Base-by-base conservation (phyloP, 805 yeast species). In the Myxozyma lipomycoides region DNA sequence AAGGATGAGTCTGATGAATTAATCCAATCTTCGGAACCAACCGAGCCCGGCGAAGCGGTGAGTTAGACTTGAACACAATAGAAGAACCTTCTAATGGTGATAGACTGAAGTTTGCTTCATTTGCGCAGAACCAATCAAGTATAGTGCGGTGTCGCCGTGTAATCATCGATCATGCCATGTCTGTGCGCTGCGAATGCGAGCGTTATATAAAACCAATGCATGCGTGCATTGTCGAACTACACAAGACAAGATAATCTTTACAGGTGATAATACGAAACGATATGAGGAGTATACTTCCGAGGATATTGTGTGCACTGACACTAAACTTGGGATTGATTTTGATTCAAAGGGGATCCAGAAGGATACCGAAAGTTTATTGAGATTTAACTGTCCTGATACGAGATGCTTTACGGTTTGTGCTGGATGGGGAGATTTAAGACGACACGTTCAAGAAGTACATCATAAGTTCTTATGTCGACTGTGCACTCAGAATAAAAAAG, bases 151-250 rank as follows among this genome's bases (percentile, higher is more conserved):
- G 7, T 78, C 93, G 1, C 86, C 88, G 0, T 93, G 99, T 68
- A 81, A 83, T 61, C 98, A 93, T 65, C 76, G 73, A 30, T 81
- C 89, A 0, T 93, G 99, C 67, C 86, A 88, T 63, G 70, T 66
- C 40, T 93, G 99, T 71, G 73, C 87, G 0, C 78, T 91, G 58
- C 76, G 96, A 57, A 89, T 88, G 62, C 73, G 96, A 40, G 90
- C 89, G 0, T 70, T 91, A 15, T 89, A 84, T 68, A 75, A 78
- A 22, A 87, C 86, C 67, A 76, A 74, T 28, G 72, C 77, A 18
- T 93, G 99, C 73, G 73, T 90, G 43, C 82, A 88, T 39, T 93
- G 99, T 67, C 79, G 98, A 56, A 52, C 88, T 1, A 87, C 82
- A 45, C 78, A 78, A 51, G 78, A 75, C 2, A 65, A 66, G 7